A percentile compares a stretch with the other conserved stretches of the same genome.
Evolutionary conservation across 2,329 filamentous ascomycete species (phyloP).

Genomic region (Aspergillus neotritici): DNA sequence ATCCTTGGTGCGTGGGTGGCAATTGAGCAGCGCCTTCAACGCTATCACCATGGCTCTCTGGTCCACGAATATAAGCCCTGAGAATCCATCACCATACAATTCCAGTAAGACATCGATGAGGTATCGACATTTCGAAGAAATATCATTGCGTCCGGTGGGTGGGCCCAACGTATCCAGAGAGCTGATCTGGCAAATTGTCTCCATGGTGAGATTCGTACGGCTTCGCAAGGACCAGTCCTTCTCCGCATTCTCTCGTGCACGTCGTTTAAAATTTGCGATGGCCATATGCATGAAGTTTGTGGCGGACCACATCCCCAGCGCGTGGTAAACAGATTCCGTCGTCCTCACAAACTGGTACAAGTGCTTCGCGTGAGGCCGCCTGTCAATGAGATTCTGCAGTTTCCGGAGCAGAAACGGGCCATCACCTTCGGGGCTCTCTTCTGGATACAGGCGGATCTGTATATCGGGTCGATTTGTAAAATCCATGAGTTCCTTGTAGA

Average conservation of each 20-base stretch:
- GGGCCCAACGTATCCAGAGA: neutral
- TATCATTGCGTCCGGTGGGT: neutral
- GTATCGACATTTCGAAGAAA: neutral
- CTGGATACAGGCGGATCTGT: too few species aligned
- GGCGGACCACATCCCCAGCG: conserved; percentile 1
- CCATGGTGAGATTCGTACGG: neutral
- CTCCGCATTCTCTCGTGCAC: neutral
- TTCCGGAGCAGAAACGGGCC: neutral
- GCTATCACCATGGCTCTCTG: neutral
- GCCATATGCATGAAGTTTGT: neutral
- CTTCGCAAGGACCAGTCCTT: neutral
- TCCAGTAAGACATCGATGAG: neutral
- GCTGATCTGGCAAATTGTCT: neutral
- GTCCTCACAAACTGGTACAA: too few species aligned
- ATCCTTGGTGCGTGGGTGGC: neutral
- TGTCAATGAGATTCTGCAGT: too few species aligned
- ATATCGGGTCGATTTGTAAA: conserved; percentile 2
- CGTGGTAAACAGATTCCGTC: neutral
- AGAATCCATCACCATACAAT: conserved; percentile 2
- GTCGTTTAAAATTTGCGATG: neutral
- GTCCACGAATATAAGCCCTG: conserved; percentile 5
- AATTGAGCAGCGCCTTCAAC: conserved; percentile 1
- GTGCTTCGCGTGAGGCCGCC: too few species aligned
- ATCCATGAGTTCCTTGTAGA: neutral
- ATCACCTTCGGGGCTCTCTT: too few species aligned